A percentile compares a stretch with the other conserved stretches of the same genome.
Conservation (phyloP, 495 filamentous ascomycete species). For the Chaetomidium leptoderma region DNA sequence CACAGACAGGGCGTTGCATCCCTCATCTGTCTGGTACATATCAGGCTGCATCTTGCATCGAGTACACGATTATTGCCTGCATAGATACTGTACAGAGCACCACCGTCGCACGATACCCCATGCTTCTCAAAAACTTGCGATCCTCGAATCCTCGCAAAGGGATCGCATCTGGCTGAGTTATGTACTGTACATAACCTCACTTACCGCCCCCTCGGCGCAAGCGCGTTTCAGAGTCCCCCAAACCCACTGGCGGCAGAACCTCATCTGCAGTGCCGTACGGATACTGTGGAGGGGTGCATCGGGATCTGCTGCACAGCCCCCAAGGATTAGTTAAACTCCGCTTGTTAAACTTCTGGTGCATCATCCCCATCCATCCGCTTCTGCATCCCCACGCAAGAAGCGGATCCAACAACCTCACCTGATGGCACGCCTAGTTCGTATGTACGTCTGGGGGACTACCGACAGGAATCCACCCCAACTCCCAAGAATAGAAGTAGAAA, state of each 20-base stretch:
- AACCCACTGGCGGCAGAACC: not conserved
- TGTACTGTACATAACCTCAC: not conserved
- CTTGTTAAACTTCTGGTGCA: not conserved
- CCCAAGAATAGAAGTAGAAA: too few species aligned
- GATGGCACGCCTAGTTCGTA: not conserved
- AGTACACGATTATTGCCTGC: too few species aligned
- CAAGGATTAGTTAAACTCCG: not conserved
- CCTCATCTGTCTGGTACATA: not conserved
- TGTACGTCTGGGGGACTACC: too few species aligned
- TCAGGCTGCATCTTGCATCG: too few species aligned
- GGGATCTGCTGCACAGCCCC: conserved; percentile 8
- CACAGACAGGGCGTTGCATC: not conserved
- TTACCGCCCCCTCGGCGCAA: not conserved
- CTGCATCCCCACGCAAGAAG: not conserved
- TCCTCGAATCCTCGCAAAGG: too few species aligned
- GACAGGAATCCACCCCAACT: too few species aligned
- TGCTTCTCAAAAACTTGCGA: too few species aligned
- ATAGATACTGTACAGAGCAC: too few species aligned
- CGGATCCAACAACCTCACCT: not conserved
- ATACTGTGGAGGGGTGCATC: not conserved
- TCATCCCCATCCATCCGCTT: conserved; percentile 1
- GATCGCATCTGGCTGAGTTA: too few species aligned
- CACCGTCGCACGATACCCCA: too few species aligned
- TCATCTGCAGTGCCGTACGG: not conserved
- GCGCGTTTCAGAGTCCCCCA: conserved; percentile 10